A percentile compares a stretch with the other conserved stretches of the same genome.
Conservation (phyloP, 2,329 filamentous ascomycete genomes). For the Helotiales sp. region DNA sequence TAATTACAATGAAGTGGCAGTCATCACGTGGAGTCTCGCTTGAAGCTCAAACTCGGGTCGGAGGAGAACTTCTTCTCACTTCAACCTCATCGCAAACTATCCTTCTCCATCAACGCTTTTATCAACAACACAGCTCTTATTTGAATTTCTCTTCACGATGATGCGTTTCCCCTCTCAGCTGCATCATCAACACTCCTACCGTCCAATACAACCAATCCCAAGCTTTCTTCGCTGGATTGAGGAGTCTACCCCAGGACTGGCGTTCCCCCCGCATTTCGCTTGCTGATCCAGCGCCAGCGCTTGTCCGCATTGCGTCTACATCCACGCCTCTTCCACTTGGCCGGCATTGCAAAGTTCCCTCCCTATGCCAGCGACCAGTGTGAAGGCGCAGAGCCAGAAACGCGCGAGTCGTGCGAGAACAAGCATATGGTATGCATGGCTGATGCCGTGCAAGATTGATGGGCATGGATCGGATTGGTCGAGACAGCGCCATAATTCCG, state of each 20-base stretch:
- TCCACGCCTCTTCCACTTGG: conserved; percentile 19
- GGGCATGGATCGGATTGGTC: conserved; percentile 3
- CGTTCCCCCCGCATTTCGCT: not conserved
- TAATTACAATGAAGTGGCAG: not conserved
- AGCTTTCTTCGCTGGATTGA: not conserved
- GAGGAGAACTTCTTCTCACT: too few species aligned
- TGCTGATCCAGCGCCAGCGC: not conserved
- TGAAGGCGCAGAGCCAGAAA: not conserved
- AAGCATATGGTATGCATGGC: not conserved
- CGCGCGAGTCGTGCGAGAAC: conserved; percentile 15
- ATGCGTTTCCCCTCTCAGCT: too few species aligned
- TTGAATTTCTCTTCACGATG: too few species aligned
- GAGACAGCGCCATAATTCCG: conserved; percentile 21
- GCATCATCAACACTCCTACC: not conserved
- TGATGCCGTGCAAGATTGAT: conserved; percentile 1
- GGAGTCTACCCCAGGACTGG: not conserved
- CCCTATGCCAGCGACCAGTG: not conserved
- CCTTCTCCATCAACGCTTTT: too few species aligned
- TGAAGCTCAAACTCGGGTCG: too few species aligned
- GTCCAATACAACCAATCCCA: not conserved
- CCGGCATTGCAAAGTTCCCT: conserved; percentile 15
- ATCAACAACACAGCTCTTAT: too few species aligned
- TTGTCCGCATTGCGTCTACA: not conserved
- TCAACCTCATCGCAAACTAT: too few species aligned
- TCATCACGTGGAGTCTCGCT: too few species aligned